Percentiles rank a stretch among this genome's conserved stretches.
phyloP scores from a whole-genome alignment of 495 filamentous ascomycete genomes.

The Penicillium angulare region DNA sequence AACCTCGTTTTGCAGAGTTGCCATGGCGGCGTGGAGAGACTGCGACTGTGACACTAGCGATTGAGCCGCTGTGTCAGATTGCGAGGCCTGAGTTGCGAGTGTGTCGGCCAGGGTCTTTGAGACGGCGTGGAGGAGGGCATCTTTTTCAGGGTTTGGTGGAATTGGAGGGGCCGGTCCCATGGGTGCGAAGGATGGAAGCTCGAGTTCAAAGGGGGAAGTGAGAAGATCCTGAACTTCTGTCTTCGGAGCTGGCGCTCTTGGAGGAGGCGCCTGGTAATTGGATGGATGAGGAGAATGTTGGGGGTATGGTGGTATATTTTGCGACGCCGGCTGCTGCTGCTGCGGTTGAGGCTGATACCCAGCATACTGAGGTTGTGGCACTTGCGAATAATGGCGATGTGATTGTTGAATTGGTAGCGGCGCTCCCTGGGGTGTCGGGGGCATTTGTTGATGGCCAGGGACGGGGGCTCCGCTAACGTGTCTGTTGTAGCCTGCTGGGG shows the following conservation, averaged over 20 bases:
- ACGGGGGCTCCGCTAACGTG: not conserved
- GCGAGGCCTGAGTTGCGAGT: slow-evolving; percentile 58
- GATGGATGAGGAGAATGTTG: slow-evolving; percentile 18
- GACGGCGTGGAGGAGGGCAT: slow-evolving; percentile 77
- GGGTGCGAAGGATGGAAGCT: slow-evolving; percentile 58
- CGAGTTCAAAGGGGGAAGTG: slow-evolving; percentile 63
- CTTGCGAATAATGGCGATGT: slow-evolving; percentile 4
- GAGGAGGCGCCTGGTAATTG: slow-evolving; percentile 13
- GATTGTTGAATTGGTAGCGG: slow-evolving; percentile 2
- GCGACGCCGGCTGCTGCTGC: slow-evolving; percentile 8
- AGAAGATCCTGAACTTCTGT: slow-evolving; percentile 64
- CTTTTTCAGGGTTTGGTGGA: slow-evolving; percentile 95
- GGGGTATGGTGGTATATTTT: slow-evolving; percentile 9
- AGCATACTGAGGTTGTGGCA: slow-evolving; percentile 12
- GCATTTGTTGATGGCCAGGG: not conserved
- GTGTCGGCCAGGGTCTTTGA: slow-evolving; percentile 64
- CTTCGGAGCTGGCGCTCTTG: slow-evolving; percentile 39
- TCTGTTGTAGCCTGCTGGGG: slow-evolving; percentile 15
- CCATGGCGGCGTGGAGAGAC: slow-evolving; percentile 67
- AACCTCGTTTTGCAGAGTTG: slow-evolving; percentile 68
- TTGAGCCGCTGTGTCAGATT: slow-evolving; percentile 67
- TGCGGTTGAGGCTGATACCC: slow-evolving; percentile 22
- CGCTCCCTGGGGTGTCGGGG: slow-evolving; percentile 3
- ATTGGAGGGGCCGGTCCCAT: slow-evolving; percentile 73
- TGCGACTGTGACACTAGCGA: slow-evolving; percentile 76